phyloP scores from a whole-genome alignment of 2,329 filamentous ascomycete species.

The Malbranchea zuffiana region DNA sequence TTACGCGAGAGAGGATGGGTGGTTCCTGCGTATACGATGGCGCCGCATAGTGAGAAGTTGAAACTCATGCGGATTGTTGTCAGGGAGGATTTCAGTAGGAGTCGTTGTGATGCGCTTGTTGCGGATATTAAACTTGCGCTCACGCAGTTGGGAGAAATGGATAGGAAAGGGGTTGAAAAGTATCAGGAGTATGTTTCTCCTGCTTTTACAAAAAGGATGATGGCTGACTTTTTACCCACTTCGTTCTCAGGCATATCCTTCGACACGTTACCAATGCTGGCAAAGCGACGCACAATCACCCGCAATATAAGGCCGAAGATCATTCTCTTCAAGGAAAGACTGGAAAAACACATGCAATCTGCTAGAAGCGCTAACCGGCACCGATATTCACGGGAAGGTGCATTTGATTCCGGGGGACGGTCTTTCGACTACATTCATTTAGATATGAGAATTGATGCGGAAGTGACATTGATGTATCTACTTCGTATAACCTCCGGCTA shows the following conservation, averaged over 20 bases:
- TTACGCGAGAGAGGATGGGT: slow-evolving; percentile 83
- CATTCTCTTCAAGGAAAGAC: slow-evolving; percentile 83
- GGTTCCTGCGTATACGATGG: slow-evolving; percentile 95
- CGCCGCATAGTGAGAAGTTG: slow-evolving; percentile 67
- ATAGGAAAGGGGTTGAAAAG: slow-evolving; percentile 57
- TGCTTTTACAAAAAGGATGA: neutral
- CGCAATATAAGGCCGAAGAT: slow-evolving; percentile 56
- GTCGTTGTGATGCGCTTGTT: slow-evolving; percentile 68
- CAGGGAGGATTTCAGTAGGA: slow-evolving; percentile 79
- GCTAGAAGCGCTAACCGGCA: slow-evolving; percentile 40
- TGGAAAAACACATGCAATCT: slow-evolving; percentile 81
- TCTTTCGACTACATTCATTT: no score
- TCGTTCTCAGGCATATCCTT: slow-evolving; percentile 41
- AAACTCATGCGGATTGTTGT: slow-evolving; percentile 92
- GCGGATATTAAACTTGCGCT: slow-evolving; percentile 68
- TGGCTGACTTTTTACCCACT: slow-evolving; percentile 7
- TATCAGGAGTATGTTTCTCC: slow-evolving; percentile 49
- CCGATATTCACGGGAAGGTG: no score
- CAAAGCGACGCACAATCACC: slow-evolving; percentile 43
- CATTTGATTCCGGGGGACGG: no score
- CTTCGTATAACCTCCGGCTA: no score
- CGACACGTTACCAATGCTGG: slow-evolving; percentile 45
- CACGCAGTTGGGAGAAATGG: slow-evolving; percentile 60
- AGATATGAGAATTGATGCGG: no score
- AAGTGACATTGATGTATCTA: no score